phyloP scores from a whole-genome alignment of 768 basidiomycete species.

The Mycena crocata region DNA sequence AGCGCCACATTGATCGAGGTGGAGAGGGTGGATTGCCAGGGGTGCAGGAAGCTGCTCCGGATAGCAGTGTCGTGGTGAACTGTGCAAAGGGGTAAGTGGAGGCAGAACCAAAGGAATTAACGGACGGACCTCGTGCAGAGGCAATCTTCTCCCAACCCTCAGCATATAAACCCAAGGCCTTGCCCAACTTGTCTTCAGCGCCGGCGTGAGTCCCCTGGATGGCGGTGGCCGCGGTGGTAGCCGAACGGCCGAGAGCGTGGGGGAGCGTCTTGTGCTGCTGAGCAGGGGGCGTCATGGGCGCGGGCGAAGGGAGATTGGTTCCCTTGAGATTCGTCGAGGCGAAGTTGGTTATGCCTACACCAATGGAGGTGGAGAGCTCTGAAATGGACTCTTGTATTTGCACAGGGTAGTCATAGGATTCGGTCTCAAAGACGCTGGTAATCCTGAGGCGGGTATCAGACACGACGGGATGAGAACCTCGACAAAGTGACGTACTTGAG shows the following conservation, averaged over 20 bases:
- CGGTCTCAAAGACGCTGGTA: conserved; percentile 88
- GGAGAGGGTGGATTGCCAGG: conserved; percentile 90
- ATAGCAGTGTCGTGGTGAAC: conserved; percentile 84
- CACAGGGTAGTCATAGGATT: conserved; percentile 90
- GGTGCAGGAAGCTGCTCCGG: conserved; percentile 72
- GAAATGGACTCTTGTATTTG: conserved; percentile 87
- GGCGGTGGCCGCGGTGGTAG: conserved; percentile 66
- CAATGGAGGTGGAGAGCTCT: conserved; percentile 78
- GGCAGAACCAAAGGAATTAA: not conserved
- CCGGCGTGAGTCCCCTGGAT: conserved; percentile 57
- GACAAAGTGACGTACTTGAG: conserved; percentile 74
- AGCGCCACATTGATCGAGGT: conserved; percentile 89
- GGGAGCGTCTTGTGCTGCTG: conserved; percentile 95
- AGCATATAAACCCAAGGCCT: conserved; percentile 83
- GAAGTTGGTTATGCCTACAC: conserved; percentile 82
- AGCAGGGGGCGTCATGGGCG: conserved; percentile 65
- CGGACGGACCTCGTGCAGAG: conserved; percentile 62
- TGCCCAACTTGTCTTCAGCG: conserved; percentile 77
- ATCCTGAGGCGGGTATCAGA: conserved; percentile 61
- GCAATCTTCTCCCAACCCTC: conserved; percentile 87
- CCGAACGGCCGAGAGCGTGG: conserved; percentile 90
- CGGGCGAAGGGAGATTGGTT: conserved; percentile 84
- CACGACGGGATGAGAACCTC: not conserved
- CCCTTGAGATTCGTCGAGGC: conserved; percentile 91
- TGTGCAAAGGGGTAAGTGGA: not conserved